phyloP scores from a whole-genome alignment of 1,284 basidiomycete species.

The Grifola frondosa region DNA sequence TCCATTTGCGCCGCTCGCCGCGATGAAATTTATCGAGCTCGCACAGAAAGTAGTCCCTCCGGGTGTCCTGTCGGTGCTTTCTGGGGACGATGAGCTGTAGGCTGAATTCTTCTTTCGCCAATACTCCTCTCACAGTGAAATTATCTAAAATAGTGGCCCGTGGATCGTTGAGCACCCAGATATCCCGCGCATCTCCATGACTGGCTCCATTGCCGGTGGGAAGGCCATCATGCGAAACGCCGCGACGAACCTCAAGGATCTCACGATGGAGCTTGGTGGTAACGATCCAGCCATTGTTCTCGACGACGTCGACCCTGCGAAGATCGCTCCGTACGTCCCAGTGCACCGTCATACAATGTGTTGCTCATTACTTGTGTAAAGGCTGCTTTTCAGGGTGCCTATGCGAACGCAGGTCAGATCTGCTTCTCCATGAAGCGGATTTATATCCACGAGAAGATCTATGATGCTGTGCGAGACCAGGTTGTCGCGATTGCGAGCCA shows the following conservation, averaged over 20 bases:
- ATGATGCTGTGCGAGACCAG: slow-evolving; percentile 15
- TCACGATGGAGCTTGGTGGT: slow-evolving; percentile 21
- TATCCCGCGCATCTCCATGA: slow-evolving; percentile 16
- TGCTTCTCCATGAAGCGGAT: slow-evolving; percentile 17
- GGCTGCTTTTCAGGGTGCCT: slow-evolving; percentile 6
- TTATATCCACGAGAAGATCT: slow-evolving; percentile 14
- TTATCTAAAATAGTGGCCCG: slow-evolving; percentile 11
- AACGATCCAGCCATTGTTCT: slow-evolving; percentile 20
- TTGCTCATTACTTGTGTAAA: background rate
- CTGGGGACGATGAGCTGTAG: slow-evolving; percentile 16
- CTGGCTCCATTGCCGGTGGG: slow-evolving; percentile 12
- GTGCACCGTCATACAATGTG: background rate
- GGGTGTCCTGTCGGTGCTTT: slow-evolving; percentile 15
- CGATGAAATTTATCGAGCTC: slow-evolving; percentile 16
- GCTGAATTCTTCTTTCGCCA: background rate
- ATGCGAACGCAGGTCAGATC: slow-evolving; percentile 13
- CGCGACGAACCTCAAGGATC: slow-evolving; percentile 10
- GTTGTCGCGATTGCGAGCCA: slow-evolving; percentile 11
- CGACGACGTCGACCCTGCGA: slow-evolving; percentile 13
- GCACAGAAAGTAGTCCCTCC: slow-evolving; percentile 18
- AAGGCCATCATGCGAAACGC: slow-evolving; percentile 15
- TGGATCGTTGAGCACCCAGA: slow-evolving; percentile 15
- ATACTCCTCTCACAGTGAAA: background rate
- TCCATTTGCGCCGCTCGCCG: slow-evolving; percentile 12
- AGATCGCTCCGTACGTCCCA: slow-evolving; percentile 11